Conservation (phyloP, 2,329 filamentous ascomycete species). For the Monosporascus sp. region DNA sequence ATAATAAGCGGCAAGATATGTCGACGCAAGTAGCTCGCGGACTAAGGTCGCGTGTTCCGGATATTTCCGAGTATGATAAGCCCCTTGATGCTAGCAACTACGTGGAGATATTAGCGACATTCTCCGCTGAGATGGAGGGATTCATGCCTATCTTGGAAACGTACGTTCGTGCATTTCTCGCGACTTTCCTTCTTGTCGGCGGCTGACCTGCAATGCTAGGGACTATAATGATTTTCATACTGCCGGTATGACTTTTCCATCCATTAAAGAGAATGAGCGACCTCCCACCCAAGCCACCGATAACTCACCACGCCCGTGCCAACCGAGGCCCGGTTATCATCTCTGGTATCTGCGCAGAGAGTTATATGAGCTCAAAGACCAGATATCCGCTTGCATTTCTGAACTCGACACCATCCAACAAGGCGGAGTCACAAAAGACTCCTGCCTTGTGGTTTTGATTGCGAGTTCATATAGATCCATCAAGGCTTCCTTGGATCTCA, state of each 20-base stretch:
- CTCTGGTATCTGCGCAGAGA: conserved; percentile 12
- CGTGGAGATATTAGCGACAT: conserved; percentile 2
- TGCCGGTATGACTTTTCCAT: neutral
- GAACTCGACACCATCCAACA: conserved; percentile 6
- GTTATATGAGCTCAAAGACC: conserved; percentile 18
- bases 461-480: conserved; percentile 8
- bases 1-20: neutral
- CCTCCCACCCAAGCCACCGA: neutral
- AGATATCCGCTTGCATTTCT: conserved; percentile 12
- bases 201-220: conserved; percentile 3
- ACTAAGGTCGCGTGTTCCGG: neutral
- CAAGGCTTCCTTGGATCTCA: conserved; percentile 10
- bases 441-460: conserved; percentile 1
- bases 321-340: neutral
- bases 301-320: neutral
- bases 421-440: neutral
- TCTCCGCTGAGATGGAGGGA: conserved; percentile 11
- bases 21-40: too few species aligned
- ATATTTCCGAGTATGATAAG: neutral
- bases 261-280: neutral
- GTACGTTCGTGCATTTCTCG: conserved; percentile 5
- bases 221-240: conserved; percentile 17
- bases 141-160: conserved; percentile 14
- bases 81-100: conserved; percentile 1
- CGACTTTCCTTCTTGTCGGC: neutral